These are phyloP conservation scores for Eragrostis nindensis DNA, from an alignment of 176 grass and related monocot genomes.

Conservation along the genomic window DNA sequence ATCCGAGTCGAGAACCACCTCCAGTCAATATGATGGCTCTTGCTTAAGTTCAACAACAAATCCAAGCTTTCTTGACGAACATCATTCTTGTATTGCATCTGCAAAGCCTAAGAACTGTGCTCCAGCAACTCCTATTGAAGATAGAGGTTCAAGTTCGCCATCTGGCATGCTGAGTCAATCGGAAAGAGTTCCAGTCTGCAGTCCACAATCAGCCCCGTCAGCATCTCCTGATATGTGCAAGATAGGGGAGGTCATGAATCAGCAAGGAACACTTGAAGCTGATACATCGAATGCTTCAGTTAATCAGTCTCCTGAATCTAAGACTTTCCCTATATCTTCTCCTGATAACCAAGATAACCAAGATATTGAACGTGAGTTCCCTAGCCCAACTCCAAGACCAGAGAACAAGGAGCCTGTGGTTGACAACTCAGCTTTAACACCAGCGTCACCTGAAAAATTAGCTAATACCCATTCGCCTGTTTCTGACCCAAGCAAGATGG, in stretches of 20 bases:
- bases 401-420: slow-evolving; percentile 41
- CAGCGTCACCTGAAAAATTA: slow-evolving; percentile 27
- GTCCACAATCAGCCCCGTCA: slow-evolving; percentile 43
- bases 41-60: slow-evolving; percentile 53
- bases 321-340: slow-evolving; percentile 38
- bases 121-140: slow-evolving; percentile 56
- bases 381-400: slow-evolving; percentile 49
- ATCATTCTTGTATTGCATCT: slow-evolving; percentile 49
- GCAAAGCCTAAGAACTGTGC: slow-evolving; percentile 42
- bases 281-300: slow-evolving; percentile 52
- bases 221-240: slow-evolving; percentile 44
- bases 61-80: slow-evolving; percentile 44
- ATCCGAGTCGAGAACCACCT: slow-evolving; percentile 57
- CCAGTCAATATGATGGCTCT: slow-evolving; percentile 59
- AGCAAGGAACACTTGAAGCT: slow-evolving; percentile 40
- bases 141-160: slow-evolving; percentile 57
- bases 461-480: not conserved
- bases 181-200: slow-evolving; percentile 47
- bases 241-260: slow-evolving; percentile 43
- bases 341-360: slow-evolving; percentile 58
- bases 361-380: slow-evolving; percentile 46
- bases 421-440: slow-evolving; percentile 24
- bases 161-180: slow-evolving; percentile 41
- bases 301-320: slow-evolving; percentile 52
- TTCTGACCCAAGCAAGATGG: slow-evolving; percentile 44